Conservation (phyloP, 2,329 filamentous ascomycete species). For the Aspergillus sp. region DNA sequence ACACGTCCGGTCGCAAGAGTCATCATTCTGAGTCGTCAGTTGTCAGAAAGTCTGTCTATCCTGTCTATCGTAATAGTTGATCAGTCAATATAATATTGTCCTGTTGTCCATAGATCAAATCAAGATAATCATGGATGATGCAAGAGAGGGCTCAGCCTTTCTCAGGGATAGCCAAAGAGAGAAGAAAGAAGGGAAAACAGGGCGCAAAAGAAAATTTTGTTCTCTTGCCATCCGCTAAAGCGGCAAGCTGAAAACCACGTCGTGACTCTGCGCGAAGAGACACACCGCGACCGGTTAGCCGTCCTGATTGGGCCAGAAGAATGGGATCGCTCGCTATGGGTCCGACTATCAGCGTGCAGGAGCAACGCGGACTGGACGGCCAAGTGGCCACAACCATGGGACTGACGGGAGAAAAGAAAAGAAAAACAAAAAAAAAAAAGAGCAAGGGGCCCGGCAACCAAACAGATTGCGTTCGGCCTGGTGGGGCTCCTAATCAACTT, state of each 20-base stretch:
- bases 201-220: slow-evolving; percentile 24
- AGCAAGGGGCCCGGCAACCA: slow-evolving; percentile 12
- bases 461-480: slow-evolving; percentile 6
- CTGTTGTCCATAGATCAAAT: too few species aligned
- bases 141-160: too few species aligned
- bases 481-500: slow-evolving; percentile 4
- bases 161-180: not conserved
- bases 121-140: too few species aligned
- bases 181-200: slow-evolving; percentile 1
- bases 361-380: slow-evolving; percentile 20
- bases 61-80: too few species aligned
- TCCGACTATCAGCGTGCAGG: slow-evolving; percentile 21
- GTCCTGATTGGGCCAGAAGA: slow-evolving; percentile 21
- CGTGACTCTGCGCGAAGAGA: slow-evolving; percentile 16
- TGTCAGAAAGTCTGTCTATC: too few species aligned
- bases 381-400: slow-evolving; percentile 24
- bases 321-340: slow-evolving; percentile 11
- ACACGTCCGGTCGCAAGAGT: too few species aligned
- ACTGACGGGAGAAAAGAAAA: slow-evolving; percentile 18
- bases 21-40: too few species aligned
- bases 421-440: slow-evolving; percentile 2
- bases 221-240: slow-evolving; percentile 30
- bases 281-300: slow-evolving; percentile 16
- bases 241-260: slow-evolving; percentile 23
- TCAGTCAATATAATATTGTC: too few species aligned